Evolutionary conservation across 2,329 filamentous ascomycete genomes (phyloP).

Genomic region (Alternaria sp.): DNA sequence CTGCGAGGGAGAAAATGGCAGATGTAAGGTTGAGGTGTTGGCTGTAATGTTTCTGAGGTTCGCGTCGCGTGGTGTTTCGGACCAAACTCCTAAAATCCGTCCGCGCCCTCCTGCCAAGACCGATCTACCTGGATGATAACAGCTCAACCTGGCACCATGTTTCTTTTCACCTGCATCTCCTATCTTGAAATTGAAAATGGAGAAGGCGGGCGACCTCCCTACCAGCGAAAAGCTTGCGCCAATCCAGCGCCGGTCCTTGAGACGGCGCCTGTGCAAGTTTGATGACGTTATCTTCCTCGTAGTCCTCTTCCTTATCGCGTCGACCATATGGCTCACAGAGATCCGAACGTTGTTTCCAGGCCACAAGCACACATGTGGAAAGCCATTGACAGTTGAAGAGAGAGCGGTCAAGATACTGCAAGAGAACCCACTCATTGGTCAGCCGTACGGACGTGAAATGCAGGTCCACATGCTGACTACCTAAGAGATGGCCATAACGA

Average conservation of each 20-base stretch:
- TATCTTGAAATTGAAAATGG: conserved; percentile 7
- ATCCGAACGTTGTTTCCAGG: neutral
- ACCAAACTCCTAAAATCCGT: conserved; percentile 24
- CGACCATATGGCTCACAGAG: conserved; percentile 8
- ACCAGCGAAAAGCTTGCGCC: neutral
- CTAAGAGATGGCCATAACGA: conserved; percentile 85
- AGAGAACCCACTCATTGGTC: conserved; percentile 51
- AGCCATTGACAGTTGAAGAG: conserved; percentile 32
- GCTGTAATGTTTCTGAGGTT: neutral
- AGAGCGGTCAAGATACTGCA: conserved; percentile 44
- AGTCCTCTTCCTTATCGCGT: conserved; percentile 11
- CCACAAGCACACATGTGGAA: neutral
- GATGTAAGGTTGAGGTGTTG: neutral
- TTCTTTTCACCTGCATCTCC: neutral
- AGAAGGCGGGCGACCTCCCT: conserved; percentile 6
- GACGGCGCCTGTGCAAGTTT: neutral
- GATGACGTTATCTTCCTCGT: neutral
- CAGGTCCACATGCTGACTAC: conserved; percentile 21
- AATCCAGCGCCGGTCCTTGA: neutral
- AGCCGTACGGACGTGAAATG: conserved; percentile 7
- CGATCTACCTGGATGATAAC: conserved; percentile 2
- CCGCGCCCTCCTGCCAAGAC: conserved; percentile 7
- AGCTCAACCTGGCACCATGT: neutral
- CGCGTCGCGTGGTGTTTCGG: conserved; percentile 10
- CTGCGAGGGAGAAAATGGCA: neutral